Conservation (phyloP, 2,329 filamentous ascomycete species). For the Arthroderma uncinatum region DNA sequence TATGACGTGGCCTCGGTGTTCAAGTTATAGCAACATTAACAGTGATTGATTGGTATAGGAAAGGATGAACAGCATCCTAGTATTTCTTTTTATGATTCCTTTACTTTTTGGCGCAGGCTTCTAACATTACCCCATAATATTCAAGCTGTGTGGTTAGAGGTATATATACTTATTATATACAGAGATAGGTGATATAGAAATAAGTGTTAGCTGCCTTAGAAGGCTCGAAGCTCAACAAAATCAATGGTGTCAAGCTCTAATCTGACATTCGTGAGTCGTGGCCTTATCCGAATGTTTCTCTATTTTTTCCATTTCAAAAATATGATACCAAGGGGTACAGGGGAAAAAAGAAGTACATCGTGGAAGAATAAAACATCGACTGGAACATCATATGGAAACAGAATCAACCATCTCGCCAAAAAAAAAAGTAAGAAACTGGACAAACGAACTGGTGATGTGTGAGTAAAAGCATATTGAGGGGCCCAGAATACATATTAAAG, state of each 20-base stretch:
- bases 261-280: neutral
- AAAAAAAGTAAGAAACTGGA: neutral
- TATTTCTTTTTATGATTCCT: neutral
- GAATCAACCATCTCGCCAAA: neutral
- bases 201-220: neutral
- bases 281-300: neutral
- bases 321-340: no score
- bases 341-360: neutral
- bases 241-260: neutral
- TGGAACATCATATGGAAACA: neutral
- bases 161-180: neutral
- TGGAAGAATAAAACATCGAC: neutral
- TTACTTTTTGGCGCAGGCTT: neutral
- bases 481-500: neutral
- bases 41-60: neutral
- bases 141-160: neutral
- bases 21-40: neutral
- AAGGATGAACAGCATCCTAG: no score
- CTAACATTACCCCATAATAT: neutral
- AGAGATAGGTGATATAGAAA: neutral
- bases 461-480: neutral
- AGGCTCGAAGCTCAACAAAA: neutral
- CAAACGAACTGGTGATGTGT: neutral
- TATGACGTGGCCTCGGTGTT: neutral
- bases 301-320: neutral